Base-by-base conservation (phyloP, 2,329 filamentous ascomycete genomes). In the Lanzia echinophila region DNA sequence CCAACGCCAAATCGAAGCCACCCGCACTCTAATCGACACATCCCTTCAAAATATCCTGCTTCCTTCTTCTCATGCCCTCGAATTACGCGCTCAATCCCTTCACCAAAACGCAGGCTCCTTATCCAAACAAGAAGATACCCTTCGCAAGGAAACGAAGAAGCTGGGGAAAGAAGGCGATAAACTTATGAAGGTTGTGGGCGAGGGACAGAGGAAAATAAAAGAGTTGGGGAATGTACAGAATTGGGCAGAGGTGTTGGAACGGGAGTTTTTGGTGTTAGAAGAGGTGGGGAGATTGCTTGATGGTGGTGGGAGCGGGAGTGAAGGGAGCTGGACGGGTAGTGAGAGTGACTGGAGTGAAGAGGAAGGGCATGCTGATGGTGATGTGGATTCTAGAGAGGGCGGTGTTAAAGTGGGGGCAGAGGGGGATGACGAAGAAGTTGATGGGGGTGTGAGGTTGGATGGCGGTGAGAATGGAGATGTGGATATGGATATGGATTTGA, bases 151-250 rank as follows among this genome's bases (percentile, higher is more conserved):
- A 56, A 83, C 83, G 6, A 78, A 75, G 1, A 77, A 69, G 2
- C 70, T 90, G 67, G 73, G 78, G 47, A 77, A 77, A 60, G 84
- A 90, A 67, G 84, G 79, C 48, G 81, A 84, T 57, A 79, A 81
- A 69, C 77, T 88, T 65, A 78, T 75, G 60, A 78, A 78, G 60
- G 74, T 88, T 62, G 82, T 83, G 5, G 79, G 79, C 60, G 77
- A 76, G 55, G 83, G 84, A 34, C 79, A 80, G 44, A 77, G 78
- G 60, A 78, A 77, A 64, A 73, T 92, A 56, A 91, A 90, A 72
- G 87, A 90, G 75, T 74, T 90, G 57, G 87, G 88, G 22, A 84
- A 90, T 67, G 80, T 92, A 66, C 87, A 92, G 75, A 91, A 91
- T 69, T 94, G 88, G 88, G 87, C 88, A 20, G 88, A 94, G 77